Percentiles rank a stretch among this genome's conserved stretches.
These are phyloP conservation scores for Sporobolomyces roseus DNA, from an alignment of 768 basidiomycete genomes.

Conservation along the genomic window DNA sequence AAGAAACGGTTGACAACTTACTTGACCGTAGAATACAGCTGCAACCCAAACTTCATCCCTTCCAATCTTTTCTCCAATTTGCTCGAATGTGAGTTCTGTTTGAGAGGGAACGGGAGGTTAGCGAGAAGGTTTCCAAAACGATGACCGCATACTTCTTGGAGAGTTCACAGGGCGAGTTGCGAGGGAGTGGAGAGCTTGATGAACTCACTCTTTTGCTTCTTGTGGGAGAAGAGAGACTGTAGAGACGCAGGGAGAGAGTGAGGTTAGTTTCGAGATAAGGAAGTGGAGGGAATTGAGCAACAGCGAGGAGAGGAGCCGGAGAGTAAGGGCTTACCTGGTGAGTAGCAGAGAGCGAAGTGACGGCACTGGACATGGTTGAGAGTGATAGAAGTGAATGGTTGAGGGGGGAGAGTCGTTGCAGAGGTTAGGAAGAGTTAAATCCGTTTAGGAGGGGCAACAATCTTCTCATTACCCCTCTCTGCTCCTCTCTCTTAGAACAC, in stretches of 20 bases:
- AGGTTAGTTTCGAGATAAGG: neutral
- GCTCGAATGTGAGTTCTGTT: conserved; percentile 57
- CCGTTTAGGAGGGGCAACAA: too few relatives aligned
- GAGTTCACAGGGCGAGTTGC: too few relatives aligned
- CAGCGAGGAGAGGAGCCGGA: too few relatives aligned
- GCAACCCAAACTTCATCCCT: conserved; percentile 80
- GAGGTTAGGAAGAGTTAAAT: neutral
- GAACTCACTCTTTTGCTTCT: conserved; percentile 20
- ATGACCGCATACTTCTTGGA: too few relatives aligned
- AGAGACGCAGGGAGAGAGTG: neutral
- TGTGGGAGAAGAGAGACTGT: conserved; percentile 9
- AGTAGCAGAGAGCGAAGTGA: neutral
- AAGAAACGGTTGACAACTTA: neutral
- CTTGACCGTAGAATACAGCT: conserved; percentile 76
- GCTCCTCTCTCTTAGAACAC: neutral
- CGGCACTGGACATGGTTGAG: neutral
- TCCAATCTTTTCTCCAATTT: conserved; percentile 62
- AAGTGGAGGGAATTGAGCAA: neutral
- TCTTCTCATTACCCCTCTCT: too few relatives aligned
- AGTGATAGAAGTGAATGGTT: neutral
- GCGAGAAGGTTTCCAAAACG: too few relatives aligned
- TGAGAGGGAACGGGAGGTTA: too few relatives aligned
- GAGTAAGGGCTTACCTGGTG: conserved; percentile 29
- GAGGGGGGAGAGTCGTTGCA: neutral
- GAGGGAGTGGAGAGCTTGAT: too few relatives aligned